Conservation (phyloP, 2,329 filamentous ascomycete genomes). For the Hypoxylon sp. region DNA sequence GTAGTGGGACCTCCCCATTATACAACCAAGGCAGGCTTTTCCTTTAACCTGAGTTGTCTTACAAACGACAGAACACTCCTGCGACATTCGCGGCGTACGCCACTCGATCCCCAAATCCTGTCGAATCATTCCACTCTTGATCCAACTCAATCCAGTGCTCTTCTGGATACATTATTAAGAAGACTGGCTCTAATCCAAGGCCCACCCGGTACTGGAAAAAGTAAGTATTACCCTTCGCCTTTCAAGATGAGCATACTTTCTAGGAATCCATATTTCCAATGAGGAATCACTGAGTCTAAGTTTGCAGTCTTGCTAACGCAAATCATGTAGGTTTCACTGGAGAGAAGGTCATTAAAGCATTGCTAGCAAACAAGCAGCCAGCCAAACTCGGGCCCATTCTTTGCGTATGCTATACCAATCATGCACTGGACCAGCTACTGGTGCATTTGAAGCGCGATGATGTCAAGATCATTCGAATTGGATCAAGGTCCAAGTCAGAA, state of each 20-base stretch:
- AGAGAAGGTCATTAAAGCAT: slow-evolving; percentile 69
- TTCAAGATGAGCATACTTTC: background rate
- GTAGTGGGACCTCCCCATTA: slow-evolving; percentile 66
- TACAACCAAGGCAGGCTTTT: slow-evolving; percentile 63
- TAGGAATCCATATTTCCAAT: background rate
- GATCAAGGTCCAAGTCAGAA: slow-evolving; percentile 70
- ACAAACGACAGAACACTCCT: slow-evolving; percentile 45
- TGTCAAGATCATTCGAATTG: slow-evolving; percentile 71
- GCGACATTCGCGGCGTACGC: slow-evolving; percentile 40
- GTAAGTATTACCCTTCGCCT: slow-evolving; percentile 19
- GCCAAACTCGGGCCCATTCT: slow-evolving; percentile 65
- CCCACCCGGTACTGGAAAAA: slow-evolving; percentile 79
- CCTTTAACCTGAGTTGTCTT: slow-evolving; percentile 61
- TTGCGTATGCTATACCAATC: slow-evolving; percentile 67
- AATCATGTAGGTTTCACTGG: slow-evolving; percentile 59
- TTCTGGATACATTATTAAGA: slow-evolving; percentile 67
- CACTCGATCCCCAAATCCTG: slow-evolving; percentile 47
- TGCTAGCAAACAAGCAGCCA: slow-evolving; percentile 61
- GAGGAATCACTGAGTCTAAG: background rate
- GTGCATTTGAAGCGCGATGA: slow-evolving; percentile 69
- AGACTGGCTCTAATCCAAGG: slow-evolving; percentile 76
- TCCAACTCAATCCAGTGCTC: slow-evolving; percentile 63
- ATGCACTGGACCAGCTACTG: slow-evolving; percentile 70
- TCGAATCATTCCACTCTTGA: slow-evolving; percentile 65
- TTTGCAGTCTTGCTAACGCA: slow-evolving; percentile 11